A percentile compares a stretch with the other conserved stretches of the same genome.
These are phyloP conservation scores for Fusarium newnesense DNA, from an alignment of 2,329 filamentous ascomycete genomes.

Conservation along the genomic window DNA sequence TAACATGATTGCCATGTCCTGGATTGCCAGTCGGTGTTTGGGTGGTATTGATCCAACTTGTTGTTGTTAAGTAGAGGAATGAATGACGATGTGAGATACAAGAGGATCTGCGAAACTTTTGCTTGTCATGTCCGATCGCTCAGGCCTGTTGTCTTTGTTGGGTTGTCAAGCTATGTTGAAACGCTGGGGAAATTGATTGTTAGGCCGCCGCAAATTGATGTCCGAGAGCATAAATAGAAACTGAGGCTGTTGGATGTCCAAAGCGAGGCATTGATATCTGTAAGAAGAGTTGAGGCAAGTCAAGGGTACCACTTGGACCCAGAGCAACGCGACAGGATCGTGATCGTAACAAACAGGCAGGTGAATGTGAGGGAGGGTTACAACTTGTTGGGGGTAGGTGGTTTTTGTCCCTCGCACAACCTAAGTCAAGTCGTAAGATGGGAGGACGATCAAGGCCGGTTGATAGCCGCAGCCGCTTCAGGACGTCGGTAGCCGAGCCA, in stretches of 20 bases:
- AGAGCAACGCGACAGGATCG: slow-evolving; percentile 1
- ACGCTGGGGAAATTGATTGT: background rate
- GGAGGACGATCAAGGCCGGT: slow-evolving; percentile 12
- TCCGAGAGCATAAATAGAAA: slow-evolving; percentile 5
- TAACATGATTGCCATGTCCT: background rate
- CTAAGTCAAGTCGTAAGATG: slow-evolving; percentile 33
- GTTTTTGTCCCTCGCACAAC: slow-evolving; percentile 36
- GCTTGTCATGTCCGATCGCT: background rate
- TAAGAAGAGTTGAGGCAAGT: slow-evolving; percentile 3
- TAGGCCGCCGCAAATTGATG: slow-evolving; percentile 21
- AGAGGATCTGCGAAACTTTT: background rate
- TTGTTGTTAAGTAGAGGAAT: background rate
- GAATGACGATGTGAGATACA: background rate
- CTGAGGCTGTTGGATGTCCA: slow-evolving; percentile 11
- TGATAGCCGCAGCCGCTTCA: slow-evolving; percentile 26
- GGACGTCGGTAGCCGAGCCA: slow-evolving; percentile 43
- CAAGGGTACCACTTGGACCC: background rate
- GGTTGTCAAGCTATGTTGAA: background rate
- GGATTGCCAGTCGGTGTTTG: background rate
- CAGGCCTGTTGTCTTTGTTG: background rate
- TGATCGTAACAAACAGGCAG: slow-evolving; percentile 24
- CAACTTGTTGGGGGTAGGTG: slow-evolving; percentile 35
- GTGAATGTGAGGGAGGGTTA: slow-evolving; percentile 16
- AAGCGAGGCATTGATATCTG: slow-evolving; percentile 3
- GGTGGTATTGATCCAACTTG: background rate